phyloP scores from a whole-genome alignment of 2,329 filamentous ascomycete genomes.

The Colletotrichum cuscutae region DNA sequence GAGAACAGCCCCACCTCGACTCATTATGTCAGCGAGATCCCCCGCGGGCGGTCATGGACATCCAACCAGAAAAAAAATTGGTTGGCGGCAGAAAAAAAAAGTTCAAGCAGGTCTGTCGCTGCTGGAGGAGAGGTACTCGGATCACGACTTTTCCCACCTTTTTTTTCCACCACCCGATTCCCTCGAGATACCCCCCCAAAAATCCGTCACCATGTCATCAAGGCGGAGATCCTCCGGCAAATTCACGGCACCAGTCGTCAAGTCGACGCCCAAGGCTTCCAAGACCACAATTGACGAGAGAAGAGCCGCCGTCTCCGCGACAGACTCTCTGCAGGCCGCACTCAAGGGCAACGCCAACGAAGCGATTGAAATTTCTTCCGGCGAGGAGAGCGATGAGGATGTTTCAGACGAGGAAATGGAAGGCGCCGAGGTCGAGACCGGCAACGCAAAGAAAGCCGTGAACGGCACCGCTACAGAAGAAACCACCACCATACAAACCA shows the following conservation, averaged over 20 bases:
- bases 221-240: slow-evolving; percentile 70
- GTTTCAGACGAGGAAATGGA: slow-evolving; percentile 54
- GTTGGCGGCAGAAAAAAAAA: slow-evolving; percentile 33
- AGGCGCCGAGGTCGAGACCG: slow-evolving; percentile 38
- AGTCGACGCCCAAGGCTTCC: slow-evolving; percentile 61
- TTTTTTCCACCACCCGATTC: background rate
- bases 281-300: slow-evolving; percentile 68
- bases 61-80: slow-evolving; percentile 30
- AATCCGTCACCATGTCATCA: slow-evolving; percentile 59
- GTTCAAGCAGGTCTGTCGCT: slow-evolving; percentile 31
- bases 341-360: slow-evolving; percentile 45
- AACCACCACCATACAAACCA: slow-evolving; percentile 42
- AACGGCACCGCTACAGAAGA: slow-evolving; percentile 40
- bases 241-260: slow-evolving; percentile 66
- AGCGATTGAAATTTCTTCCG: slow-evolving; percentile 68
- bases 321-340: slow-evolving; percentile 50
- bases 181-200: slow-evolving; percentile 14
- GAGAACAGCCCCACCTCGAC: background rate
- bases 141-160: slow-evolving; percentile 17
- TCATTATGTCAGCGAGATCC: slow-evolving; percentile 24
- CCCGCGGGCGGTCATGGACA: slow-evolving; percentile 28
- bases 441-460: slow-evolving; percentile 25
- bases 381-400: slow-evolving; percentile 59
- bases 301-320: slow-evolving; percentile 62
- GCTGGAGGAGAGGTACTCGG: slow-evolving; percentile 11